Percentiles rank a stretch among this genome's conserved stretches.
These are phyloP conservation scores for Wickerhamiella shivajii DNA, from an alignment of 805 yeast genomes.

Conservation along the genomic window DNA sequence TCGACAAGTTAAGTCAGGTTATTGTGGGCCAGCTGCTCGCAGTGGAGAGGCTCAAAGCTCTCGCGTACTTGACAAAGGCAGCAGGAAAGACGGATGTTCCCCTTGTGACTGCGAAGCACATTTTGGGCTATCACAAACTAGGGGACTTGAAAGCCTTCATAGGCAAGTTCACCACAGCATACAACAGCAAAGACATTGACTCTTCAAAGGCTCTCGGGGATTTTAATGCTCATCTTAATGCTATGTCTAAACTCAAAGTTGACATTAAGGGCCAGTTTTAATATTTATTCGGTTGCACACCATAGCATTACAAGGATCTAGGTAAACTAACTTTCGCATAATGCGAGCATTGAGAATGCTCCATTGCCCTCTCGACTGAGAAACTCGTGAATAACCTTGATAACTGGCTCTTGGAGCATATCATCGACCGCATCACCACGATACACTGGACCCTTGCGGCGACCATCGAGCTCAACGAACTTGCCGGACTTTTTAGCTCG, in stretches of 20 bases:
- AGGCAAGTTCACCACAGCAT: neutral
- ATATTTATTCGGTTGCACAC: neutral
- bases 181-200: constrained; percentile 9
- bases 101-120: constrained; percentile 15
- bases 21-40: constrained; percentile 40
- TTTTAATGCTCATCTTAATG: constrained; percentile 27
- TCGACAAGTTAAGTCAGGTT: constrained; percentile 31
- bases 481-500: constrained; percentile 34
- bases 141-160: constrained; percentile 8
- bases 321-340: constrained; percentile 7
- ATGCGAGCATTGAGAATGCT: constrained; percentile 64
- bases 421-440: constrained; percentile 40
- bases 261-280: constrained; percentile 75
- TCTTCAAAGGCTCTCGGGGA: constrained; percentile 21
- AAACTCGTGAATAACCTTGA: constrained; percentile 47
- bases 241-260: constrained; percentile 29
- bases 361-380: constrained; percentile 32
- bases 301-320: neutral
- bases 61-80: constrained; percentile 37
- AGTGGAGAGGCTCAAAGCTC: constrained; percentile 42
- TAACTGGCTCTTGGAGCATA: constrained; percentile 36
- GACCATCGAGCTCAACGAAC: constrained; percentile 78
- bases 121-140: constrained; percentile 26
- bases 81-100: constrained; percentile 31
- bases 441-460: constrained; percentile 61